Percentiles rank a stretch among this genome's conserved stretches.
phyloP scores from a whole-genome alignment of 768 basidiomycete species.

The Lentinula edodes region DNA sequence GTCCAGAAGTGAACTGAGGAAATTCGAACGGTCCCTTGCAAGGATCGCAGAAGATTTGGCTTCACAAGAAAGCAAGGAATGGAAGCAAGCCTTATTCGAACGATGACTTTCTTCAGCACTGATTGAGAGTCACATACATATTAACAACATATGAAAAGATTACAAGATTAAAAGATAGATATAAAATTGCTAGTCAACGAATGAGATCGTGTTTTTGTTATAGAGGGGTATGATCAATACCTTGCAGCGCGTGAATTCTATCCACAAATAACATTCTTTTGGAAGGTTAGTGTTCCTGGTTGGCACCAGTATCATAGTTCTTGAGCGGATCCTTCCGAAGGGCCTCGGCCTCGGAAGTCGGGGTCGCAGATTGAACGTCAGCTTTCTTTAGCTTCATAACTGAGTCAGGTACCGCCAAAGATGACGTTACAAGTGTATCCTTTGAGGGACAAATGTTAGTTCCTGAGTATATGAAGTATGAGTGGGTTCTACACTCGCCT shows the following conservation, averaged over 20 bases:
- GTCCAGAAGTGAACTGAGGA: too few species aligned
- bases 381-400: conserved; percentile 62
- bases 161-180: too few species aligned
- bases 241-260: not conserved
- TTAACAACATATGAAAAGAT: not conserved
- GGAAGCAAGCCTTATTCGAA: too few species aligned
- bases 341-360: conserved; percentile 69
- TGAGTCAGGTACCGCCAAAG: conserved; percentile 38
- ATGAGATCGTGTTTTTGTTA: not conserved
- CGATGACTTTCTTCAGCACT: not conserved
- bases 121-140: not conserved
- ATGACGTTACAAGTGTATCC: conserved; percentile 23
- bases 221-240: too few species aligned
- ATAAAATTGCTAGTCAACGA: too few species aligned
- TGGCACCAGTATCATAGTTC: conserved; percentile 44
- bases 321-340: conserved; percentile 75
- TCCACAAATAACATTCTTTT: not conserved
- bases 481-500: conserved; percentile 36
- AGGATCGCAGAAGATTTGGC: too few species aligned
- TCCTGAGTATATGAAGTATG: conserved; percentile 4
- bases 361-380: conserved; percentile 33
- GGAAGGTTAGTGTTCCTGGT: not conserved
- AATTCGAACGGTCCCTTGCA: too few species aligned
- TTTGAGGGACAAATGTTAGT: conserved; percentile 14
- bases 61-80: too few species aligned